Evolutionary conservation across 2,329 filamentous ascomycete genomes (phyloP), one percentile per base, ranked within the genome.

Genomic region (Lecanicillium sp.): DNA sequence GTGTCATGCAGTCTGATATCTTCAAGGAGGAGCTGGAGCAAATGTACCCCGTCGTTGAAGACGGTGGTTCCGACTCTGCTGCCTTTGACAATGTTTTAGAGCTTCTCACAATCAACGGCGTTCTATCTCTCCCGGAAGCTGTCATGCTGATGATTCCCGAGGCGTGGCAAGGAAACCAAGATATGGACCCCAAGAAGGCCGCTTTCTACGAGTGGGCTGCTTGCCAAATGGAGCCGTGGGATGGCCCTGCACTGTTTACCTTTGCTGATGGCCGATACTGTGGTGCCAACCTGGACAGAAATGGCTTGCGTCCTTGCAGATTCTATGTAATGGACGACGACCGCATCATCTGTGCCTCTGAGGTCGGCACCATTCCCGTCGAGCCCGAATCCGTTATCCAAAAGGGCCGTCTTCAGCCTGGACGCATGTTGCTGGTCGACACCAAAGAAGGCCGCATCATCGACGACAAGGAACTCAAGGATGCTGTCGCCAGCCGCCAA

Each of bases 61-160:
- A 96, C 56, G 90, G 90, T 51, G 90, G 90, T 46, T 97, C 90
- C 39, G 90, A 97, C 62, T 97, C 90, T 27, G 90, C 90, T 47
- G 90, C 90, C 33, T 97, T 97, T 54, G 90, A 97, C 66, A 97
- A 97, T 56, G 90, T 97, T 17, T 73, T 97, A 13, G 90, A 97
- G 65, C 70, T 97, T 29, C 72, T 97, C 48, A 88, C 84, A 54
- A 94, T 97, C 65, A 97, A 97, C 60, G 89, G 90, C 46, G 90
- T 97, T 29, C 75, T 97, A 37, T 97, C 90, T 34, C 74, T 97
- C 3, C 90, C 90, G 13, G 90, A 97, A 64, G 90, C 90, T 36
- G 86, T 97, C 51, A 97, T 97, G 90, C 76, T 97, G 53, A 95
- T 97, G 89, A 87, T 97, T 36, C 90, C 90, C 17, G 90, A 97